Evolutionary conservation across 2,329 filamentous ascomycete genomes (phyloP).

Genomic region (Aureobasidium sp.): DNA sequence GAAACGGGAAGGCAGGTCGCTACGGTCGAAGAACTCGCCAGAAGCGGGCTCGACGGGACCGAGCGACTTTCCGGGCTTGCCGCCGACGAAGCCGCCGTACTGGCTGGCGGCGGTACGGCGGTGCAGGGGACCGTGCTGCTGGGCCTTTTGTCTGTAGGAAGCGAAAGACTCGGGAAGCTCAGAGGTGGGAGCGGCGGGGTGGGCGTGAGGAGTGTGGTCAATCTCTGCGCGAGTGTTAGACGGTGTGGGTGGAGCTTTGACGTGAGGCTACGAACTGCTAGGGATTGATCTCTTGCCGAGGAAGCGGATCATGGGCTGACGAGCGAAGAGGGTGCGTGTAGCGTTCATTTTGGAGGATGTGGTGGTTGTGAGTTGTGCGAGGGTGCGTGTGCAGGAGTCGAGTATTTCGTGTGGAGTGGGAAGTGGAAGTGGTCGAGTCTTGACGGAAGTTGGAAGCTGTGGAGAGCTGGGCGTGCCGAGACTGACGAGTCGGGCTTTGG

Average conservation of each 20-base stretch:
- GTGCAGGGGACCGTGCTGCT: constrained; percentile 64
- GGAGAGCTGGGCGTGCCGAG: constrained; percentile 1
- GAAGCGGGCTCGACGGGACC: constrained; percentile 61
- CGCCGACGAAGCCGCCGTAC: constrained; percentile 43
- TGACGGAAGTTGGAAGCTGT: constrained; percentile 1
- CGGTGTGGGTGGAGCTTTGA: neutral
- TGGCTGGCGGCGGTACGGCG: constrained; percentile 14
- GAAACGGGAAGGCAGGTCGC: constrained; percentile 79
- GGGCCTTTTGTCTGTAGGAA: constrained; percentile 66
- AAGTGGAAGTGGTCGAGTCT: neutral
- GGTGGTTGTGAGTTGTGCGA: neutral
- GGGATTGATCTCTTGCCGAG: constrained; percentile 40
- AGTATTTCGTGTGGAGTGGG: neutral
- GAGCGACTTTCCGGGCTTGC: constrained; percentile 57
- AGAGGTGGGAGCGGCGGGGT: constrained; percentile 61
- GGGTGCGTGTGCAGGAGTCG: neutral
- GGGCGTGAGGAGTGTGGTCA: constrained; percentile 64
- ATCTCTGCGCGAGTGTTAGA: constrained; percentile 43
- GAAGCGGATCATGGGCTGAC: constrained; percentile 45
- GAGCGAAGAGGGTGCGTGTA: constrained; percentile 37
- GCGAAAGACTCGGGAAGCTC: constrained; percentile 62
- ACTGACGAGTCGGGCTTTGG: neutral
- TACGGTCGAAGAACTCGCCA: constrained; percentile 80
- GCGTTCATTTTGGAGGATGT: constrained; percentile 32
- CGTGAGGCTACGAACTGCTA: constrained; percentile 28